Conservation (phyloP, 2,329 filamentous ascomycete genomes). For the Cercospora zeae-maydis region DNA sequence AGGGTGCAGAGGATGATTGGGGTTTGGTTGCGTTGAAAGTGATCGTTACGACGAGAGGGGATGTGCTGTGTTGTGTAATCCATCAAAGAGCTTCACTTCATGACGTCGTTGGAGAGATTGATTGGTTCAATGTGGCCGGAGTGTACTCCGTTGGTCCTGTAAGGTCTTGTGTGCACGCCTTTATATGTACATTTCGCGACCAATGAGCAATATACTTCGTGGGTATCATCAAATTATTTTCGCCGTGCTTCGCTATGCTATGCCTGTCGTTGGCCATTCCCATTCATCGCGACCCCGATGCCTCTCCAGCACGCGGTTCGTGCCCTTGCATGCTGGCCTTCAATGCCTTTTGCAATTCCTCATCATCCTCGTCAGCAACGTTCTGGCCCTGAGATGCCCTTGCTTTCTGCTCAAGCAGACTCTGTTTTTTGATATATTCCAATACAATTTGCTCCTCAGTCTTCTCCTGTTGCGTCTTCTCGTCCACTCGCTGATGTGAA, state of each 20-base stretch:
- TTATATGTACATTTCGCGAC: neutral
- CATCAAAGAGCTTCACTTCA: neutral
- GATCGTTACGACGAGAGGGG: neutral
- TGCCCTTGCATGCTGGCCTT: conserved; percentile 51
- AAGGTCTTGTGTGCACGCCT: neutral
- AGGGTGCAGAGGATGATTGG: neutral
- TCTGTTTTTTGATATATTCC: conserved; percentile 75
- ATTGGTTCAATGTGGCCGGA: neutral
- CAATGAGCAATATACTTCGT: neutral
- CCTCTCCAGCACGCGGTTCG: conserved; percentile 13
- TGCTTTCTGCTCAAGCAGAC: conserved; percentile 56
- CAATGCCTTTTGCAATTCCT: conserved; percentile 55
- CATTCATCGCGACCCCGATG: conserved; percentile 15
- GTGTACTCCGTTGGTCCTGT: neutral
- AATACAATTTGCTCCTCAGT: conserved; percentile 70
- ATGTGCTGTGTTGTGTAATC: neutral
- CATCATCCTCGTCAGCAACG: conserved; percentile 34
- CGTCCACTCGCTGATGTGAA: conserved; percentile 13
- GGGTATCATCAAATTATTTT: conserved; percentile 6
- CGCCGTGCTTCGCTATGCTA: neutral
- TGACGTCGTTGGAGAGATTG: neutral
- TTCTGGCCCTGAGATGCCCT: conserved; percentile 9
- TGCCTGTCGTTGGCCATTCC: neutral
- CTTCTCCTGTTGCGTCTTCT: conserved; percentile 38
- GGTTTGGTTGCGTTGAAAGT: neutral